Percentiles rank a stretch among this genome's conserved stretches.
phyloP scores from a whole-genome alignment of 129 eudicot species.

The Oenanthe sinensis region DNA sequence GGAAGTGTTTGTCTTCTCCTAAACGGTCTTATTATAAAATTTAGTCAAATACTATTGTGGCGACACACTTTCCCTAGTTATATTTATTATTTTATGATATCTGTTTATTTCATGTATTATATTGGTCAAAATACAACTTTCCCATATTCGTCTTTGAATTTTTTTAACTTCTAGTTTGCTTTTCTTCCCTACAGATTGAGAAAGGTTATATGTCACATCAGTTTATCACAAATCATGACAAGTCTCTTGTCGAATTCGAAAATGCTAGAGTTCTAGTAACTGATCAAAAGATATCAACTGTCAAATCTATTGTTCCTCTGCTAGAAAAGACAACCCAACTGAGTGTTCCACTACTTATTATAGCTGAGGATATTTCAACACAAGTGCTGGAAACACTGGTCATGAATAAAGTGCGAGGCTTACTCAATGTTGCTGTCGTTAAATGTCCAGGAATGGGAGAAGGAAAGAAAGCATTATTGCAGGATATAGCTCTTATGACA shows the following conservation, averaged over 20 bases:
- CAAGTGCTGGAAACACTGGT: conserved; percentile 65
- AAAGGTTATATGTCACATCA: conserved; percentile 81
- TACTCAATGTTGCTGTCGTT: conserved; percentile 69
- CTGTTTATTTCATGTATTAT: neutral
- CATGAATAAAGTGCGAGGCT: conserved; percentile 53
- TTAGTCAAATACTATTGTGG: neutral
- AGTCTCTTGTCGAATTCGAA: conserved; percentile 69
- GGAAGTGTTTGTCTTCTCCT: neutral
- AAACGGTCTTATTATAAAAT: neutral
- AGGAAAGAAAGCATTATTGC: conserved; percentile 67
- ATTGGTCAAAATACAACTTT: neutral
- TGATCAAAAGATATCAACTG: conserved; percentile 68
- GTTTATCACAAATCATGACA: conserved; percentile 69
- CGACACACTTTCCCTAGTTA: neutral
- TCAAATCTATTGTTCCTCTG: conserved; percentile 69
- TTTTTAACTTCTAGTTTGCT: conserved; percentile 42
- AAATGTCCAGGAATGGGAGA: conserved; percentile 71
- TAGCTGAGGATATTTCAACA: conserved; percentile 70
- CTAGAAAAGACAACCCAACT: conserved; percentile 76
- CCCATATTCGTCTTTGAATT: conserved; percentile 11
- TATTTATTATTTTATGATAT: neutral
- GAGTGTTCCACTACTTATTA: conserved; percentile 74
- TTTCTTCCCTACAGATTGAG: conserved; percentile 74
- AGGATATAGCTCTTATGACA: conserved; percentile 89
- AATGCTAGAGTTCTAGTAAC: conserved; percentile 72